Evolutionary conservation across 352 stramenopile genomes (phyloP).

Genomic region (Pythium aristosporum): DNA sequence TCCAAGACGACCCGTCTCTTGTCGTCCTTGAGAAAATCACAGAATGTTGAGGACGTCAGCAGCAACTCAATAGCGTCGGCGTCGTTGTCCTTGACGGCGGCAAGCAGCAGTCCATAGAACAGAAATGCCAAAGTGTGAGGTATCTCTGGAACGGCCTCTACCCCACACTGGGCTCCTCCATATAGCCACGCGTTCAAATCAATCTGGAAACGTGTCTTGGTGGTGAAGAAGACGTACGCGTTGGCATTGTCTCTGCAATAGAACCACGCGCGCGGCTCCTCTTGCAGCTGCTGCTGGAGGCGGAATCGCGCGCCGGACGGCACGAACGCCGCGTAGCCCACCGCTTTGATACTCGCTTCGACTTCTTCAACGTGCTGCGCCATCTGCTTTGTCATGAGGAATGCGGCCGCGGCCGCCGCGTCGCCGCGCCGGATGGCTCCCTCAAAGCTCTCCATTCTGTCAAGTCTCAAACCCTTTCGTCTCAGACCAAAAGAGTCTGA

Average conservation of each 20-base stretch:
- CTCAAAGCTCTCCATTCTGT: not conserved
- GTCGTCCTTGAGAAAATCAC: not conserved
- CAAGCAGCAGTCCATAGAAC: conserved; percentile 1
- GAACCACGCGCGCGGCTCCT: conserved; percentile 1
- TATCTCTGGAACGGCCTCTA: not conserved
- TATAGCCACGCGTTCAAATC: conserved; percentile 2
- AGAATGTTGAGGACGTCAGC: not conserved
- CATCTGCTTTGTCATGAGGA: not conserved
- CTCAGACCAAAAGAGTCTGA: not conserved
- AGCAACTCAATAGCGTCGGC: not conserved
- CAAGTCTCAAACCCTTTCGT: not conserved
- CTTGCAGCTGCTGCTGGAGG: not conserved
- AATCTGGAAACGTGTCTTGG: not conserved
- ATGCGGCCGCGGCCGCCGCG: not conserved
- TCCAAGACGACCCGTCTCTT: not conserved
- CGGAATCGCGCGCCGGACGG: not conserved
- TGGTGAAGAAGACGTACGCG: not conserved
- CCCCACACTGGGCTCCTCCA: not conserved
- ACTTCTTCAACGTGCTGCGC: not conserved
- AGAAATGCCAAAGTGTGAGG: conserved; percentile 1
- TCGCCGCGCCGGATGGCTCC: not conserved
- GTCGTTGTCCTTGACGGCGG: not conserved
- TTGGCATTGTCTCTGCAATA: not conserved
- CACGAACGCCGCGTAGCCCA: not conserved
- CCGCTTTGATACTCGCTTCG: not conserved